Evolutionary conservation across 2,329 filamentous ascomycete genomes (phyloP), one percentile per base, ranked within the genome.

Genomic region (Stachybotrys chlorohalonatus): DNA sequence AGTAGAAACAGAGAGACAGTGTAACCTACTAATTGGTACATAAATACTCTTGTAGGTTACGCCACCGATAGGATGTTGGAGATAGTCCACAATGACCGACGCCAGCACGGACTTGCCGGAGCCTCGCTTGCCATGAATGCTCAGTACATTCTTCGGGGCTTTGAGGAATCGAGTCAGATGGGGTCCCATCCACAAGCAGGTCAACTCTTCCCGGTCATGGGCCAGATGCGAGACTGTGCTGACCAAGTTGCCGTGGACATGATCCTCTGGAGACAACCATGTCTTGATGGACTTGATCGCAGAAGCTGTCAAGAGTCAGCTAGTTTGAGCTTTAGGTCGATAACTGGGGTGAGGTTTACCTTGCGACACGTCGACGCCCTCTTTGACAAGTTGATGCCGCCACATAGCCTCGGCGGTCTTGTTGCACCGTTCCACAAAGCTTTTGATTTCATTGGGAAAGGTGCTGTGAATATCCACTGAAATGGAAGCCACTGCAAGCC

Each of bases 21-120:
- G 47, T 13, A 16, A 60, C 63, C 59, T 53, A 67, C 65, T 70
- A 30, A 72, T 71, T 1, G 70, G 67, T 24, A 72, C 60, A 51
- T 68, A 70, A 3, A 73, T 53, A 3, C 66, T 59, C 17, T 66
- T 67, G 55, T 71, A 71, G 13, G 57, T 57, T 1, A 67, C 61
- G 4, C 70, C 69, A 9, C 63, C 65, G 39, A 72, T 67, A 5
- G 68, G 63, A 48, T 70, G 63, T 55, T 73, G 70, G 17, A 73
- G 60, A 53, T 67, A 64, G 47, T 73, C 71, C 9, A 68, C 62
- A 51, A 73, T 70, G 8, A 73, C 70, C 0, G 69, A 69, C 7
- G 71, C 65, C 24, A 71, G 52, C 2, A 73, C 64, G 2, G 68
- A 68, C 60, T 72, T 73, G 32, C 71, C 71, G 4, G 69, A 70